phyloP scores from a whole-genome alignment of 2,329 filamentous ascomycete genomes.

The Graphilbum ipis-grandicollis region DNA sequence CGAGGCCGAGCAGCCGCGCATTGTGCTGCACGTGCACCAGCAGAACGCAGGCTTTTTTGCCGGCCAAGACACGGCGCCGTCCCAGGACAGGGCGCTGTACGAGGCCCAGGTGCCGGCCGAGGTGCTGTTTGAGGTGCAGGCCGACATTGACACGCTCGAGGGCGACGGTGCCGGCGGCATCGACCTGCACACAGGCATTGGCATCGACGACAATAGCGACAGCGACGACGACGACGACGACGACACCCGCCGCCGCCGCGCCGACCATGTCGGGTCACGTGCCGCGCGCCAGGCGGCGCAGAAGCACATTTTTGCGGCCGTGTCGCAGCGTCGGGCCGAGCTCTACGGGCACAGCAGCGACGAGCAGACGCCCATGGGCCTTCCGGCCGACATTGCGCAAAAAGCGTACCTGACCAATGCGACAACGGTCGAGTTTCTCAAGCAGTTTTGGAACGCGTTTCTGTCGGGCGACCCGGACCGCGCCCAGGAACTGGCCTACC shows the following conservation, averaged over 20 bases:
- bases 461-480: constrained; percentile 73
- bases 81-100: constrained; percentile 34
- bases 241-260: constrained; percentile 11
- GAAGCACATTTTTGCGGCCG: constrained; percentile 46
- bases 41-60: constrained; percentile 74
- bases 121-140: constrained; percentile 46
- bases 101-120: constrained; percentile 51
- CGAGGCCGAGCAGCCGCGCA: constrained; percentile 55
- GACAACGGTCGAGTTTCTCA: constrained; percentile 87
- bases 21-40: constrained; percentile 76
- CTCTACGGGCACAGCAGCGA: constrained; percentile 32
- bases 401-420: constrained; percentile 60
- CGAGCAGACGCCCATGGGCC: constrained; percentile 33
- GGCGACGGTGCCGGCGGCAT: constrained; percentile 30
- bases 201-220: constrained; percentile 53
- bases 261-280: constrained; percentile 48
- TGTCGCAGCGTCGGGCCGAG: constrained; percentile 43
- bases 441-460: constrained; percentile 91
- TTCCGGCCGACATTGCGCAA: constrained; percentile 37
- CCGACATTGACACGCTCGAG: constrained; percentile 38
- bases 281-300: constrained; percentile 47
- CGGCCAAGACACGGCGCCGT: constrained; percentile 24
- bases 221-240: constrained; percentile 34
- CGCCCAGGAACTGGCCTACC: constrained; percentile 61
- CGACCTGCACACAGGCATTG: constrained; percentile 46